Evolutionary conservation across 1,284 basidiomycete species (phyloP).

Genomic region (Porphyrellus sp.): DNA sequence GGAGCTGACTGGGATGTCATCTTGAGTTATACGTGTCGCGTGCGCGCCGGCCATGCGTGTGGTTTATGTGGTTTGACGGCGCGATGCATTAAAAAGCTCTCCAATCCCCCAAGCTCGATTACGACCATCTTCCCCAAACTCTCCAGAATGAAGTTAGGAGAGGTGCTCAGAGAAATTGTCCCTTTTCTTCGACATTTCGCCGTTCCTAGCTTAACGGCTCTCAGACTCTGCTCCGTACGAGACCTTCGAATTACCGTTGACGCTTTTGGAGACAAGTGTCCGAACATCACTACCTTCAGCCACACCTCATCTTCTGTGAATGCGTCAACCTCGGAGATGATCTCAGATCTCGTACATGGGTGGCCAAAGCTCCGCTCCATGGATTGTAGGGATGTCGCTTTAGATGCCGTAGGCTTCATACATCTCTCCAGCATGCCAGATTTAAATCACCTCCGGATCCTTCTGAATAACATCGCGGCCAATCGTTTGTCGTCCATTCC

Average conservation of each 20-base stretch:
- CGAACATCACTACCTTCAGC: neutral
- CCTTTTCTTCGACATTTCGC: neutral
- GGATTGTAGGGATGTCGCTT: neutral
- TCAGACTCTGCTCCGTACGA: neutral
- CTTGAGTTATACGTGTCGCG: neutral
- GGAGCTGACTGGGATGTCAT: neutral
- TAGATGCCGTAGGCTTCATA: neutral
- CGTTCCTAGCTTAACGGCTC: neutral
- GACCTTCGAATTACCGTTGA: neutral
- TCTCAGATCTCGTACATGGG: neutral
- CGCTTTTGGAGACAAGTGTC: neutral
- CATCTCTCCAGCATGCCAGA: neutral
- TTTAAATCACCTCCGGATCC: neutral
- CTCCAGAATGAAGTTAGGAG: rapidly evolving
- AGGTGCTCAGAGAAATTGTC: rapidly evolving
- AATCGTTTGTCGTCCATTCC: neutral
- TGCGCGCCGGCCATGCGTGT: neutral
- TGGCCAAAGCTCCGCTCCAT: neutral
- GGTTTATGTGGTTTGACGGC: too few relatives aligned
- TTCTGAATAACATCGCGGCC: neutral
- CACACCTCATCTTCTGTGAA: neutral
- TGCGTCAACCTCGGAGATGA: neutral
- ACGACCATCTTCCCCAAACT: neutral
- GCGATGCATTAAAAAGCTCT: neutral
- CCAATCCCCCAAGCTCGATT: neutral